phyloP scores from a whole-genome alignment of 2,329 filamentous ascomycete genomes.

The Pyrenophora tritici-repentis region DNA sequence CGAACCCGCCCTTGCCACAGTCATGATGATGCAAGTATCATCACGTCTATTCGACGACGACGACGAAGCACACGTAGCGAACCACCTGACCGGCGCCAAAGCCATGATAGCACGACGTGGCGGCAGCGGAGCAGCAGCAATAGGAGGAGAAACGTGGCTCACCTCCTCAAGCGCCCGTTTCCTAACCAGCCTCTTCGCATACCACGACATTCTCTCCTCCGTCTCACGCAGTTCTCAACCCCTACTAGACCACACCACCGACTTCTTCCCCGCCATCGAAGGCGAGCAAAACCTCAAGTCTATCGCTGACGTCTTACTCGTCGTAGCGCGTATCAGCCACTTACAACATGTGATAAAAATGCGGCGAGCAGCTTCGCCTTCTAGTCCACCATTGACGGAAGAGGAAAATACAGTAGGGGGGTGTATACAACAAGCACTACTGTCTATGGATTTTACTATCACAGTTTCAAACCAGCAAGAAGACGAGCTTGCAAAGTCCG shows the following conservation, averaged over 20 bases:
- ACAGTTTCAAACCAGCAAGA: not conserved
- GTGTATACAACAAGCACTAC: slow-evolving; percentile 24
- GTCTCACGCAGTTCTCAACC: slow-evolving; percentile 35
- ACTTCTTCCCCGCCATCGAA: slow-evolving; percentile 34
- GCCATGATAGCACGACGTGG: slow-evolving; percentile 32
- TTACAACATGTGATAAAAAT: slow-evolving; percentile 28
- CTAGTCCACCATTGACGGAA: slow-evolving; percentile 17
- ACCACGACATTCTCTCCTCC: slow-evolving; percentile 41
- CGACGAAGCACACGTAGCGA: slow-evolving; percentile 31
- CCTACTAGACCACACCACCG: slow-evolving; percentile 24
- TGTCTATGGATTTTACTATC: slow-evolving; percentile 22
- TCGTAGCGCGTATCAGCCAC: slow-evolving; percentile 36
- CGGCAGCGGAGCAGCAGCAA: not conserved
- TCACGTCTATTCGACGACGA: slow-evolving; percentile 36
- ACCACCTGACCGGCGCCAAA: slow-evolving; percentile 38
- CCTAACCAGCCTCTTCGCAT: slow-evolving; percentile 37
- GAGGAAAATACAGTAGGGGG: slow-evolving; percentile 24
- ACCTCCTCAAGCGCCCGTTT: slow-evolving; percentile 32
- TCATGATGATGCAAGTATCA: slow-evolving; percentile 44
- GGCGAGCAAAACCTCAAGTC: slow-evolving; percentile 26
- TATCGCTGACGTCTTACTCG: slow-evolving; percentile 32
- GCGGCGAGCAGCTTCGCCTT: slow-evolving; percentile 6
- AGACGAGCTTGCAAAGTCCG: not conserved
- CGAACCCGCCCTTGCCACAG: slow-evolving; percentile 36
- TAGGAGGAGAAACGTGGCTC: slow-evolving; percentile 7